phyloP scores from a whole-genome alignment of 306 rosid genomes.

The Neltuma alba region DNA sequence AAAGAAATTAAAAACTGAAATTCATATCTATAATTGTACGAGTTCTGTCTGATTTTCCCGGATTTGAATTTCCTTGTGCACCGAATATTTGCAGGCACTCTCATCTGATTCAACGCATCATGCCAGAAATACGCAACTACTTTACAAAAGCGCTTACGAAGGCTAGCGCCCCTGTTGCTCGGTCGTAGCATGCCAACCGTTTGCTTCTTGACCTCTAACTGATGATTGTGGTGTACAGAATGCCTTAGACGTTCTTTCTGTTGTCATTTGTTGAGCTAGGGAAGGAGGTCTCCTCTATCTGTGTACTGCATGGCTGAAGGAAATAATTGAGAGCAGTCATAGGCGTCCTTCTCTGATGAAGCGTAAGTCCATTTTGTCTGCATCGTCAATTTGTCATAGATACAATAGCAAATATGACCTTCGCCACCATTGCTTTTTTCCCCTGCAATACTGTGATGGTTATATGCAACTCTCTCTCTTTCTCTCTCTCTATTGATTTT shows the following conservation, averaged over 20 bases:
- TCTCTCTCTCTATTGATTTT: constrained; percentile 36
- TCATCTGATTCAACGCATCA: constrained; percentile 66
- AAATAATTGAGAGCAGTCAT: constrained; percentile 36
- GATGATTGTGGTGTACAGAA: constrained; percentile 68
- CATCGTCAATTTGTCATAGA: constrained; percentile 35
- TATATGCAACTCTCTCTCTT: constrained; percentile 19
- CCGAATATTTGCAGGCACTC: constrained; percentile 68
- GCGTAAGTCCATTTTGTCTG: constrained; percentile 35
- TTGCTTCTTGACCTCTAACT: constrained; percentile 62
- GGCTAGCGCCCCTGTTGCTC: constrained; percentile 53
- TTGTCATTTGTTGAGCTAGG: constrained; percentile 38
- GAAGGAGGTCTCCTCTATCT: constrained; percentile 39
- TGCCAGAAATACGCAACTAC: constrained; percentile 77
- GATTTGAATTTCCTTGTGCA: constrained; percentile 31
- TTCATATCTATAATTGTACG: constrained; percentile 1
- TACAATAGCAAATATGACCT: constrained; percentile 44
- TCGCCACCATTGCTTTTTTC: constrained; percentile 39
- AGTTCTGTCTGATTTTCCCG: background rate
- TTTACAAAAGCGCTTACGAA: constrained; percentile 74
- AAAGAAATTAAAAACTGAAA: background rate
- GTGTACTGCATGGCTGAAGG: constrained; percentile 43
- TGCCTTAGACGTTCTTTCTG: constrained; percentile 45
- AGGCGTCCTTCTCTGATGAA: constrained; percentile 39
- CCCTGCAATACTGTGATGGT: constrained; percentile 43
- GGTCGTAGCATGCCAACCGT: constrained; percentile 47